Evolutionary conservation across 129 eudicot genomes (phyloP).

Genomic region (Ambrosia trifida): DNA sequence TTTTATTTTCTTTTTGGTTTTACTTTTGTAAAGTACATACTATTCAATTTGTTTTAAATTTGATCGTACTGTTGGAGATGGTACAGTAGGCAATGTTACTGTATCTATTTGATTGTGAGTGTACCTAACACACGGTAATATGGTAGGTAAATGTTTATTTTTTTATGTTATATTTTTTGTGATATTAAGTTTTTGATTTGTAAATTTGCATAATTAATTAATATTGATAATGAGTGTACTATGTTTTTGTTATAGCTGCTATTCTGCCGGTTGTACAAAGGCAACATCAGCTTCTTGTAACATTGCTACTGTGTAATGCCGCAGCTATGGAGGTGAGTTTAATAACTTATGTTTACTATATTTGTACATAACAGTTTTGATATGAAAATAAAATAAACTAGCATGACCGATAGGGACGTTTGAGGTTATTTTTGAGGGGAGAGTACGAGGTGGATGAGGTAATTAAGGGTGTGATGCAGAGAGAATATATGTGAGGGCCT

Average conservation of each 20-base stretch:
- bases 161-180: not conserved
- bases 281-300: constrained; percentile 98
- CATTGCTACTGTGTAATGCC: constrained; percentile 91
- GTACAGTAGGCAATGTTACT: too few species aligned
- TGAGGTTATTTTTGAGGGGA: too few species aligned
- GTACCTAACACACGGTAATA: constrained; percentile 8
- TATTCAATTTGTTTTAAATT: too few species aligned
- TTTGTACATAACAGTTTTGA: constrained; percentile 19
- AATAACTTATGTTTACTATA: not conserved
- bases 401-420: too few species aligned
- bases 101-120: not conserved
- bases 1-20: not conserved
- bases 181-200: not conserved
- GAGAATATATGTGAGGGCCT: too few species aligned
- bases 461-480: too few species aligned
- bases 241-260: constrained; percentile 51
- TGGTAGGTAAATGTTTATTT: not conserved
- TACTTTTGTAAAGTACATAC: too few species aligned
- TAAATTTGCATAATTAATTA: not conserved
- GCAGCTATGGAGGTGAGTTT: constrained; percentile 92
- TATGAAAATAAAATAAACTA: not conserved
- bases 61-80: too few species aligned
- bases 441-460: too few species aligned
- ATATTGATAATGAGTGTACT: constrained; percentile 14
- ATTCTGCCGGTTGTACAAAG: constrained; percentile 93